phyloP scores from a whole-genome alignment of 148 eudicot species.

The Drosera capensis region DNA sequence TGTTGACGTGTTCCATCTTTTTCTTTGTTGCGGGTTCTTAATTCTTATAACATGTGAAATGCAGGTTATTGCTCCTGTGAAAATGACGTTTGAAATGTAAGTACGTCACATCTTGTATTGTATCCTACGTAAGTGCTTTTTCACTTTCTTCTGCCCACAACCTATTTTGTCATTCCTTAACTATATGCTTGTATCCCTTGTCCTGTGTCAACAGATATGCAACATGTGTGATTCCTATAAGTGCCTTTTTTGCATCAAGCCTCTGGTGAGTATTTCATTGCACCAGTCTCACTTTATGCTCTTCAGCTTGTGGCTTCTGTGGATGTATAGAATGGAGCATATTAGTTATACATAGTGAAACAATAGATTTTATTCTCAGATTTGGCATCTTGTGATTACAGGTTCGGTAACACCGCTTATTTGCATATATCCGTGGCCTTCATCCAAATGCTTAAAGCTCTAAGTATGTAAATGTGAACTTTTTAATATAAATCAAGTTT shows the following conservation, averaged over 20 bases:
- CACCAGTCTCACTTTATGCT: no score
- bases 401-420: conserved; percentile 88
- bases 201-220: conserved; percentile 39
- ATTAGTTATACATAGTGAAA: no score
- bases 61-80: conserved; percentile 92
- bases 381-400: conserved; percentile 21
- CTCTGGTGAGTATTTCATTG: conserved; percentile 42
- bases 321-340: no score
- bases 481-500: not conserved
- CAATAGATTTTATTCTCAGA: no score
- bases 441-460: conserved; percentile 89
- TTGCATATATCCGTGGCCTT: conserved; percentile 80
- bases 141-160: not conserved
- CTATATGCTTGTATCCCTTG: not conserved
- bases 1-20: no score
- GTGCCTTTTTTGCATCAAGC: conserved; percentile 92
- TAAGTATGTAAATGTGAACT: conserved; percentile 28
- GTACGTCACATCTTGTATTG: conserved; percentile 12
- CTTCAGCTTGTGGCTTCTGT: no score
- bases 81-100: conserved; percentile 94
- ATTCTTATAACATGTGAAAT: no score
- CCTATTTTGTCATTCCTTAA: not conserved
- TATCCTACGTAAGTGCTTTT: not conserved
- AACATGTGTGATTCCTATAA: conserved; percentile 70
- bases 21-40: no score